A percentile compares a stretch with the other conserved stretches of the same genome.
phyloP scores from a whole-genome alignment of 148 eudicot genomes.

The Gaultheria prostrata region DNA sequence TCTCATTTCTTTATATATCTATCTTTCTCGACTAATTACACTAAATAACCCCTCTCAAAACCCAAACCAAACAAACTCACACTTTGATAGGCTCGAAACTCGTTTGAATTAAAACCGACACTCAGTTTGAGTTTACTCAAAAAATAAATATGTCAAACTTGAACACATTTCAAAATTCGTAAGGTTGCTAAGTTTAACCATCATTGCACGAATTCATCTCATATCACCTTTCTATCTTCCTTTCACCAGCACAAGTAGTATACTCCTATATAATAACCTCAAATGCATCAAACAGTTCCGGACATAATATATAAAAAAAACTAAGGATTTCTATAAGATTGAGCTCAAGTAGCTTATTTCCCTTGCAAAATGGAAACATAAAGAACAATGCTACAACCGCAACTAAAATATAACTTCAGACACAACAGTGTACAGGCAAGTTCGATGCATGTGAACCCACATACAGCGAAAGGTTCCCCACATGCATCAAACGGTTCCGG shows the following conservation, averaged over 20 bases:
- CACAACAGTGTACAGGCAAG: too few relatives aligned
- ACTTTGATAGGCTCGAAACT: neutral
- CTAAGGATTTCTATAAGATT: neutral
- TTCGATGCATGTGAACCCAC: too few relatives aligned
- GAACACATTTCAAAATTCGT: neutral
- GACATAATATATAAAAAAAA: too few relatives aligned
- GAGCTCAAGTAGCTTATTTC: neutral
- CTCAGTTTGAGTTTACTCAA: neutral
- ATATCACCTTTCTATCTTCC: neutral
- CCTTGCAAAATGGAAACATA: too few relatives aligned
- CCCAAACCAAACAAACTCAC: neutral
- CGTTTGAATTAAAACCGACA: neutral
- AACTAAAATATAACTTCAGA: too few relatives aligned
- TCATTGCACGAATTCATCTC: neutral
- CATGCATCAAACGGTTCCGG: too few relatives aligned
- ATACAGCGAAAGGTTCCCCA: too few relatives aligned
- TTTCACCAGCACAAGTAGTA: neutral
- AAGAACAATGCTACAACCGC: too few relatives aligned
- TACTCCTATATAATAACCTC: neutral
- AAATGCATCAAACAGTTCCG: neutral
- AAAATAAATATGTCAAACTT: neutral
- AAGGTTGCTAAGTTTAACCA: neutral
- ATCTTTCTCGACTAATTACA: too few relatives aligned
- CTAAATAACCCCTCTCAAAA: too few relatives aligned
- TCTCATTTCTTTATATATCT: too few relatives aligned